Percentiles rank a stretch among this genome's conserved stretches.
Conservation (phyloP, 75 land plant species). For the Picea glauca region DNA sequence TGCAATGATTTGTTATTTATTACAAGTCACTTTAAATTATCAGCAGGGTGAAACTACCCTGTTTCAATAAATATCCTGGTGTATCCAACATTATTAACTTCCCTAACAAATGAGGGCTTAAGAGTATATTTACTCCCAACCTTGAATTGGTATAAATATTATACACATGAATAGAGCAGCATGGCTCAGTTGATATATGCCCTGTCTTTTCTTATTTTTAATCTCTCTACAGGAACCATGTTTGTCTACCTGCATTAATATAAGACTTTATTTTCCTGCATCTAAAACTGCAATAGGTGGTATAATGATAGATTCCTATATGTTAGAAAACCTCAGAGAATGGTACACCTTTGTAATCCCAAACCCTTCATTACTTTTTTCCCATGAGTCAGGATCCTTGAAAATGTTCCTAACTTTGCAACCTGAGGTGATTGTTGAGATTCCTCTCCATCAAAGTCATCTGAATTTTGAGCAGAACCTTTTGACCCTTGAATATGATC, state of each 20-base stretch:
- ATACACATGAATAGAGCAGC: not conserved
- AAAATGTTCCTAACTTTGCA: not conserved
- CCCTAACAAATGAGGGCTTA: not conserved
- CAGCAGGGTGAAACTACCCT: not conserved
- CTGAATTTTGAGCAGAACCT: slow-evolving; percentile 3
- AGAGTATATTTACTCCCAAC: not conserved
- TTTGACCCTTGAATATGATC: not conserved
- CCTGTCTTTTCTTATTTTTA: no score
- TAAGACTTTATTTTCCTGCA: not conserved
- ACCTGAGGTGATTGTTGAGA: not conserved
- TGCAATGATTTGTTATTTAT: not conserved
- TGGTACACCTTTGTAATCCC: slow-evolving; percentile 6
- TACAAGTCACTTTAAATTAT: not conserved
- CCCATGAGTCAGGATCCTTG: not conserved
- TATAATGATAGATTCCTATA: not conserved
- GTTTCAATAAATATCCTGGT: no score
- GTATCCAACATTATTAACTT: not conserved
- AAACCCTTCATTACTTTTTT: not conserved
- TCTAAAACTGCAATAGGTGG: not conserved
- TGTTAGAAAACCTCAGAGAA: not conserved
- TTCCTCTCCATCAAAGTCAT: not conserved
- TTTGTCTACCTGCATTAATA: not conserved
- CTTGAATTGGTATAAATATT: not conserved
- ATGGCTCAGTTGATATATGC: not conserved
- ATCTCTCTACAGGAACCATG: not conserved